Conservation (phyloP, 2,329 filamentous ascomycete genomes). For the Periconia digitata region DNA sequence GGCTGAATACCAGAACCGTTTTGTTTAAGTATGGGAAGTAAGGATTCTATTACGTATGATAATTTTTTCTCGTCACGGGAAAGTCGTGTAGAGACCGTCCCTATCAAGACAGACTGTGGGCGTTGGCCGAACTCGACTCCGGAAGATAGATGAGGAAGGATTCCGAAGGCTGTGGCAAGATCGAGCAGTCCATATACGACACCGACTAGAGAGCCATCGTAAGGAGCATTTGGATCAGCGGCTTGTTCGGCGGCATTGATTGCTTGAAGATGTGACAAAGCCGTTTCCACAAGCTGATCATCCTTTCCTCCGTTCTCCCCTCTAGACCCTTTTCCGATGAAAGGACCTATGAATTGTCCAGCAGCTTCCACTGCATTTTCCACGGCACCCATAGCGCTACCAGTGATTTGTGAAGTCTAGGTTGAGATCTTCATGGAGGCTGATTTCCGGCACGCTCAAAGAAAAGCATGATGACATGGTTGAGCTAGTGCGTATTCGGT, state of each 20-base stretch:
- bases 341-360: constrained; percentile 34
- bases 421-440: not conserved
- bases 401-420: not conserved
- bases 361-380: constrained; percentile 38
- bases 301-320: constrained; percentile 11
- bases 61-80: constrained; percentile 16
- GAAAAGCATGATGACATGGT: constrained; percentile 9
- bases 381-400: constrained; percentile 31
- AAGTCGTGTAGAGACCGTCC: constrained; percentile 13
- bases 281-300: constrained; percentile 25
- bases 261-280: constrained; percentile 31
- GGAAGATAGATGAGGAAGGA: constrained; percentile 37
- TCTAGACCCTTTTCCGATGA: constrained; percentile 20
- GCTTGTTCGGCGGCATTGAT: constrained; percentile 39
- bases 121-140: constrained; percentile 38
- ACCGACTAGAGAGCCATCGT: constrained; percentile 41
- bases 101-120: constrained; percentile 34
- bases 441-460: too few species aligned
- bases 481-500: not conserved
- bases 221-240: constrained; percentile 35
- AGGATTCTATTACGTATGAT: constrained; percentile 10
- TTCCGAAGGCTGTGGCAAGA: constrained; percentile 32
- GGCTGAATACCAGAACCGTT: constrained; percentile 36
- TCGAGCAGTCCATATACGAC: constrained; percentile 44
- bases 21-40: constrained; percentile 31